phyloP scores from a whole-genome alignment of 805 yeast species.

The Schwanniomyces vanrijiae region DNA sequence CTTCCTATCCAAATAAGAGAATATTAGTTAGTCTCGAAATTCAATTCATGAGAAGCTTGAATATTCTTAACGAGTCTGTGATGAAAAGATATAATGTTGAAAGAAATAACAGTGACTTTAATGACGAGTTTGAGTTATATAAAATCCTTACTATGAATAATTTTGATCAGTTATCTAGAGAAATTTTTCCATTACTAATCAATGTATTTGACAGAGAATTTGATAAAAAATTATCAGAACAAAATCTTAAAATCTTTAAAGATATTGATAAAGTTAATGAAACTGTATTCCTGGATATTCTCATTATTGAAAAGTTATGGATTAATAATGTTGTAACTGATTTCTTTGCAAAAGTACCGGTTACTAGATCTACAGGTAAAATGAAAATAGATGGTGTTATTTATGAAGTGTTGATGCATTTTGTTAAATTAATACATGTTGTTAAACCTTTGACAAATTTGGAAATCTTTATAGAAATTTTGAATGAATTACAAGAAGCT shows the following conservation, averaged over 20 bases:
- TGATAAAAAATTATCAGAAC: conserved; percentile 34
- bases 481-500: conserved; percentile 38
- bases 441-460: conserved; percentile 41
- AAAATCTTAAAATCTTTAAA: conserved; percentile 38
- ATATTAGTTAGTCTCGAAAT: conserved; percentile 42
- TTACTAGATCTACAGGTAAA: conserved; percentile 1
- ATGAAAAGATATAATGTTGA: conserved; percentile 39
- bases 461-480: conserved; percentile 33
- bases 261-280: conserved; percentile 42
- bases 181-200: conserved; percentile 31
- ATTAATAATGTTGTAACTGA: conserved; percentile 26
- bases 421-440: conserved; percentile 38
- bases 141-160: conserved; percentile 46
- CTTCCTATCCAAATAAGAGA: conserved; percentile 40
- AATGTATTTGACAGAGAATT: conserved; percentile 33
- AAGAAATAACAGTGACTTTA: conserved; percentile 12
- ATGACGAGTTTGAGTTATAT: conserved; percentile 27
- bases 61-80: conserved; percentile 39
- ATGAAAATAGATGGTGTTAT: conserved; percentile 38
- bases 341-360: conserved; percentile 19
- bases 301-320: conserved; percentile 34
- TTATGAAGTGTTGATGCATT: conserved; percentile 39
- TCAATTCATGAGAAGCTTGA: conserved; percentile 45
- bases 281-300: conserved; percentile 40
- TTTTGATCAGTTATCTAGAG: conserved; percentile 34